Conservation (phyloP, 352 stramenopile species). For the Pythium rishiriense region DNA sequence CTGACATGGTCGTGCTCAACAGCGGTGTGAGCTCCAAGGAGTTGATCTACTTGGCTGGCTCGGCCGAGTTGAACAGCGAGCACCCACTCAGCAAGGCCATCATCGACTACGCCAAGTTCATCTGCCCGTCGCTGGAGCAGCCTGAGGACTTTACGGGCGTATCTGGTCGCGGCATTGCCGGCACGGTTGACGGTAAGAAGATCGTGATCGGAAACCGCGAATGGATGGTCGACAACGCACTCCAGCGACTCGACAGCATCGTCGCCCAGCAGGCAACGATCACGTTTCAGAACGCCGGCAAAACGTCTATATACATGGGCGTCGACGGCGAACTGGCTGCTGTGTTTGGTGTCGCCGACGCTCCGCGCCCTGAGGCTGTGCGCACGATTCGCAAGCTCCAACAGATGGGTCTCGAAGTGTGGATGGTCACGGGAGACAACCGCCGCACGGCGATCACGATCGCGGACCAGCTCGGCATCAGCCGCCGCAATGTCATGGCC, state of each 20-base stretch:
- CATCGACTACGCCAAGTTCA: slow-evolving; percentile 90
- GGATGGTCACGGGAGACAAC: slow-evolving; percentile 99
- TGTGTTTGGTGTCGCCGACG: slow-evolving; percentile 85
- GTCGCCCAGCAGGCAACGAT: slow-evolving; percentile 70
- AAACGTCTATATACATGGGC: slow-evolving; percentile 96
- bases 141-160: slow-evolving; percentile 80
- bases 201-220: slow-evolving; percentile 93
- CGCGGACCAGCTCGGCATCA: slow-evolving; percentile 93
- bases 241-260: slow-evolving; percentile 72
- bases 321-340: slow-evolving; percentile 76
- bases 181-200: slow-evolving; percentile 61
- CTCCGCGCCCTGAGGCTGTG: slow-evolving; percentile 90
- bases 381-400: slow-evolving; percentile 90
- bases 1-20: slow-evolving; percentile 79
- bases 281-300: slow-evolving; percentile 88
- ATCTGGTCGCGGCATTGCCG: slow-evolving; percentile 88
- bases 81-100: slow-evolving; percentile 94
- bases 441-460: slow-evolving; percentile 92
- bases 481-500: slow-evolving; percentile 91
- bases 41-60: slow-evolving; percentile 89
- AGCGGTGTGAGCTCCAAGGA: slow-evolving; percentile 79
- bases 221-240: slow-evolving; percentile 83
- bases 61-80: slow-evolving; percentile 92
- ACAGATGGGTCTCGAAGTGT: slow-evolving; percentile 93
- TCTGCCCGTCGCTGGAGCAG: slow-evolving; percentile 72